Conservation (phyloP, 495 filamentous ascomycete genomes). For the Rhypophila decipiens region DNA sequence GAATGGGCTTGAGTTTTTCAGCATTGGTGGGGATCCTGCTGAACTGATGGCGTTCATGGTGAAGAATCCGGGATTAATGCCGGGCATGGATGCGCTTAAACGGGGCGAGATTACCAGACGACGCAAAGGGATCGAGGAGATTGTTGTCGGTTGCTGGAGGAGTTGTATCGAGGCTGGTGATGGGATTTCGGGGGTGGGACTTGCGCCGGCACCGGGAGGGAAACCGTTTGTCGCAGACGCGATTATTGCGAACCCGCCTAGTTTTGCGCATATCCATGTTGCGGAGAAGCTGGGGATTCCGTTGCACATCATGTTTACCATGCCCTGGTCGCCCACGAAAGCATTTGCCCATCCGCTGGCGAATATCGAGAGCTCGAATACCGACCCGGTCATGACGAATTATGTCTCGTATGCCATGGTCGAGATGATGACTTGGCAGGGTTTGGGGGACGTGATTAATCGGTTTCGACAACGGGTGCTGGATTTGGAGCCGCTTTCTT, state of each 20-base stretch:
- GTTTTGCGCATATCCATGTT: constrained; percentile 60
- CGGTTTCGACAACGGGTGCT: constrained; percentile 54
- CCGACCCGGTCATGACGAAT: constrained; percentile 54
- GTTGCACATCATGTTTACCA: constrained; percentile 60
- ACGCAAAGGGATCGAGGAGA: constrained; percentile 55
- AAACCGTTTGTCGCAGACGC: constrained; percentile 60
- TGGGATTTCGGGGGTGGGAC: constrained; percentile 15
- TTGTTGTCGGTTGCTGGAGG: constrained; percentile 57
- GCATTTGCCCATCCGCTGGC: constrained; percentile 67
- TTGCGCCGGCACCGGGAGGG: constrained; percentile 13
- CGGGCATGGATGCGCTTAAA: constrained; percentile 55
- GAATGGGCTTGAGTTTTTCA: constrained; percentile 64
- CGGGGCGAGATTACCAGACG: constrained; percentile 57
- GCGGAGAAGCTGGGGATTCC: constrained; percentile 60
- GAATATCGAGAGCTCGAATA: constrained; percentile 55
- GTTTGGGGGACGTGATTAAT: constrained; percentile 61
- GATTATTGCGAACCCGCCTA: constrained; percentile 66
- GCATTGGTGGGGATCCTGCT: constrained; percentile 63
- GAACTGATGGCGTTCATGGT: constrained; percentile 81
- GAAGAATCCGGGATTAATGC: constrained; percentile 69
- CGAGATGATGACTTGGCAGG: constrained; percentile 62
- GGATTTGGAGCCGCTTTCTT: constrained; percentile 54
- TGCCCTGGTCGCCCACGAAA: constrained; percentile 58
- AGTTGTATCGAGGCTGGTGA: constrained; percentile 52
- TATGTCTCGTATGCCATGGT: constrained; percentile 69